phyloP scores from a whole-genome alignment of 345 rosid genomes.

The Hibiscus trionum region DNA sequence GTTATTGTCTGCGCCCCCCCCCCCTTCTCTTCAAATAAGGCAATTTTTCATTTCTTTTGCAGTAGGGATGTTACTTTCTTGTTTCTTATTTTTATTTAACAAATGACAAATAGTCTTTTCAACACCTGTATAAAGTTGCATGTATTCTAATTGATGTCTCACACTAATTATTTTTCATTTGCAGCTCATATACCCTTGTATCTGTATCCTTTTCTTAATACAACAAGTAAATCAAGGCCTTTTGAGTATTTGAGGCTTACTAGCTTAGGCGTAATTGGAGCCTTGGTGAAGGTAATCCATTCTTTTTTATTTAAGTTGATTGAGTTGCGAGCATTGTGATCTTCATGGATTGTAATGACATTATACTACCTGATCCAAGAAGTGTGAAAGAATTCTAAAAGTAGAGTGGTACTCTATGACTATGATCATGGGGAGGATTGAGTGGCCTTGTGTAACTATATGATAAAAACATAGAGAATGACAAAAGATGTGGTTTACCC shows the following conservation, averaged over 20 bases:
- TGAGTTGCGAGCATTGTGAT: neutral
- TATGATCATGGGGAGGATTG: neutral
- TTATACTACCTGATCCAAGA: neutral
- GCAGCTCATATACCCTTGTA: slow-evolving; percentile 96
- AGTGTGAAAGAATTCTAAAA: neutral
- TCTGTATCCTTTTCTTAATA: slow-evolving; percentile 88
- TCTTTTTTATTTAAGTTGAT: slow-evolving; percentile 5
- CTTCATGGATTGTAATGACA: neutral
- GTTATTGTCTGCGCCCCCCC: neutral
- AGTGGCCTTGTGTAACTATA: neutral
- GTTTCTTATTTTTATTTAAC: neutral
- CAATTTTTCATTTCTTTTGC: neutral
- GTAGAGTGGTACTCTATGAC: neutral
- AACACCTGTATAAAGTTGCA: no score
- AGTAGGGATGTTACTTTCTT: neutral
- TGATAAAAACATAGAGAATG: neutral
- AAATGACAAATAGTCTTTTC: neutral
- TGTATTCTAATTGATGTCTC: neutral
- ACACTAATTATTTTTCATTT: slow-evolving; percentile 11
- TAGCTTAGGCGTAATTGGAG: slow-evolving; percentile 99
- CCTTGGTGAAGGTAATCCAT: slow-evolving; percentile 81
- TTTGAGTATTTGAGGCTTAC: slow-evolving; percentile 92
- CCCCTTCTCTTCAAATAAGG: neutral
- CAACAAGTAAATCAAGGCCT: slow-evolving; percentile 94
- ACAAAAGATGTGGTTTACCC: neutral